Base-by-base conservation (phyloP, 257 asterid species). In the Plantago major region DNA sequence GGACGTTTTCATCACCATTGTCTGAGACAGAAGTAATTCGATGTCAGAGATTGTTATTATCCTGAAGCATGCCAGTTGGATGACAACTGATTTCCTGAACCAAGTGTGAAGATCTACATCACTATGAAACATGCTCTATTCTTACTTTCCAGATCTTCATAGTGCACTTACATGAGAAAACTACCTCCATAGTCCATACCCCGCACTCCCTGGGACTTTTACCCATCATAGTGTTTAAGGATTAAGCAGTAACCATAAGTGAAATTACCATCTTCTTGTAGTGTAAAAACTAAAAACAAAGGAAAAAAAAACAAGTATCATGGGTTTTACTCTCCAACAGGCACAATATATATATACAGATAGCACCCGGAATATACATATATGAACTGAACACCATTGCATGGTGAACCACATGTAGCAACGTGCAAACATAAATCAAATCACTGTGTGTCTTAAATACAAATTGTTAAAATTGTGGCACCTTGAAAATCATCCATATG, bases 1-100 rank as follows among this genome's bases (percentile, higher is more conserved):
- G 64, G 71, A 81, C 82, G 79, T 89, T 89, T 10, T 81, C 95
- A 65, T 87, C 95, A 69, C 78, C 99, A 68, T 81, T 68, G 46
- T 51, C 95, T 92, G 87, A 72, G 65, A 73, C 42, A 42, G 64
- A 64, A 63, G 74, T 67, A 67, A 63, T 56, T 57, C 37, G 44
- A 65, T n/a, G 52, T 64, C 46, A 71, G 63, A 70, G 57, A 60
- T 62, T 13, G 59, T 63, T 69, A 33, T 26, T 55, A 48, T 55
- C 22, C 30, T 43, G 40, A 60, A 42, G 60, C 70, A 71, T 28
- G 62, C 42, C 56, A 47, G 28, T 56, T 59, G 56, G 57, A 47
- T 10, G 26, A 19, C 22, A 64, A 46, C 54, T 61, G 37, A 18
- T 54, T 49, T 51, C 65, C 57, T 49, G 42, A 46, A 50, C 47